These are phyloP conservation scores for Suillus variegatus DNA, from an alignment of 768 basidiomycete genomes.

Conservation along the genomic window DNA sequence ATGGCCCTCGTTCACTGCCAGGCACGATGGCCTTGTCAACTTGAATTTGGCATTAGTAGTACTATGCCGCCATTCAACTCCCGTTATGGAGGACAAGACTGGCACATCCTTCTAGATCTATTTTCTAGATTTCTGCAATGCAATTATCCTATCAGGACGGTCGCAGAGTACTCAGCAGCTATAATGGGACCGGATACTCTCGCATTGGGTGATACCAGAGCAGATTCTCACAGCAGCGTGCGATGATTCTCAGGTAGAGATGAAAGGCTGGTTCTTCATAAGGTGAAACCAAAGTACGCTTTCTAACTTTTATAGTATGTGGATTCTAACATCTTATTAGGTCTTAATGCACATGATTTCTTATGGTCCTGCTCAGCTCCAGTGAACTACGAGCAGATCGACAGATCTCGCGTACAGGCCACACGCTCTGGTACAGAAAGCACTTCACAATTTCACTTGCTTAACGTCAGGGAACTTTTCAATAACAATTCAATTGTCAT, in stretches of 20 bases:
- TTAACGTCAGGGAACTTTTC: neutral
- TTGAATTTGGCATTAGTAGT: too few species aligned
- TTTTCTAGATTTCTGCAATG: too few species aligned
- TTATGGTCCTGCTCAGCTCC: neutral
- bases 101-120: too few species aligned
- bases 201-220: neutral
- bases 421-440: neutral
- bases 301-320: neutral
- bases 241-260: neutral
- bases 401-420: neutral
- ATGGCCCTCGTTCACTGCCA: too few species aligned
- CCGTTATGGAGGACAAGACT: too few species aligned
- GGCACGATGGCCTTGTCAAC: too few species aligned
- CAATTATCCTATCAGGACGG: too few species aligned
- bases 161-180: neutral
- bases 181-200: neutral
- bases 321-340: neutral
- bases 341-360: neutral
- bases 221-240: neutral
- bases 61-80: too few species aligned
- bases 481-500: too few species aligned
- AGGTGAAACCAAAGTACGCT: neutral
- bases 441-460: neutral
- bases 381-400: neutral
- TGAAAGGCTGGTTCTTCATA: neutral